These are phyloP conservation scores for Talaromyces sp. DNA, from an alignment of 2,329 filamentous ascomycete genomes.

Conservation along the genomic window DNA sequence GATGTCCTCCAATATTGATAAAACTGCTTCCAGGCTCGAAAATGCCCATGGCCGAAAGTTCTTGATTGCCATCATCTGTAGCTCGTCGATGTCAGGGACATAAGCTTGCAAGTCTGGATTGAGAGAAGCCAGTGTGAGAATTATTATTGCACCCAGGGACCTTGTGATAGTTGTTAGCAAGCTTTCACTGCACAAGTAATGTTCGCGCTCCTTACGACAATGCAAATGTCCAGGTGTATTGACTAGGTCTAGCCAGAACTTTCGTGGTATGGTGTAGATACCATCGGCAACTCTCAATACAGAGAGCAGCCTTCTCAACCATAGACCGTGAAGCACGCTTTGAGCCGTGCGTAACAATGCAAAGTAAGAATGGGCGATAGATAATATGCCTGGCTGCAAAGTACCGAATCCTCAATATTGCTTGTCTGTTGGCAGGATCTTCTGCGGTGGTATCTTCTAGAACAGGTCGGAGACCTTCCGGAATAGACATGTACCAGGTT, in stretches of 20 bases:
- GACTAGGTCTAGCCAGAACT: conserved; percentile 29
- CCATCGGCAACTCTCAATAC: conserved; percentile 32
- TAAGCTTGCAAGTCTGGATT: conserved; percentile 26
- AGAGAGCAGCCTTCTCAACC: conserved; percentile 29
- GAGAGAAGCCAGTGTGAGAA: conserved; percentile 33
- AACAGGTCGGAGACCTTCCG: conserved; percentile 28
- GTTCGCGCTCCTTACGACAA: conserved; percentile 25
- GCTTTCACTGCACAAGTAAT: neutral
- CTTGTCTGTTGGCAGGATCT: conserved; percentile 24
- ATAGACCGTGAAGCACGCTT: conserved; percentile 22
- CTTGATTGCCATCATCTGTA: conserved; percentile 8
- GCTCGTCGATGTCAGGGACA: conserved; percentile 32
- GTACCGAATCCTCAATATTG: conserved; percentile 32
- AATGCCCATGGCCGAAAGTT: conserved; percentile 12
- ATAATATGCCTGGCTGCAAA: conserved; percentile 36
- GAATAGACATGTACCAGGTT: conserved; percentile 33
- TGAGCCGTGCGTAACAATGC: conserved; percentile 24
- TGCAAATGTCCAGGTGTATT: conserved; percentile 37
- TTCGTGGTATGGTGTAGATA: conserved; percentile 30
- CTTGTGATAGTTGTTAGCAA: conserved; percentile 19
- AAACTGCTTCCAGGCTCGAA: conserved; percentile 6
- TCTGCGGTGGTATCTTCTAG: conserved; percentile 20
- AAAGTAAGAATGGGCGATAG: conserved; percentile 33
- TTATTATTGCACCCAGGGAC: conserved; percentile 32
- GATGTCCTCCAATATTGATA: conserved; percentile 11